These are phyloP conservation scores for Lathyrus tuberosus DNA, from an alignment of 306 rosid species.

Conservation along the genomic window DNA sequence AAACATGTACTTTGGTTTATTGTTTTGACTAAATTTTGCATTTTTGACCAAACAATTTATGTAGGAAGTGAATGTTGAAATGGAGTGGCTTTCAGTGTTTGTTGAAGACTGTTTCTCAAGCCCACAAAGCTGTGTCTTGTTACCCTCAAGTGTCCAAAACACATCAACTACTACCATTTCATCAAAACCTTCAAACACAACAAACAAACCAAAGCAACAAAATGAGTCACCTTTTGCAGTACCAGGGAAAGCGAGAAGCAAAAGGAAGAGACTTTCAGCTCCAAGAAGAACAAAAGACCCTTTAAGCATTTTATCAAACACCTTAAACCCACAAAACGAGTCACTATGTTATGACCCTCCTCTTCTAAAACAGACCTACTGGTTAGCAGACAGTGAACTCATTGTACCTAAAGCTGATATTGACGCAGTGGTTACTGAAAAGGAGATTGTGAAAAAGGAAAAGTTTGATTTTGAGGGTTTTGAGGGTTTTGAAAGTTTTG, in stretches of 20 bases:
- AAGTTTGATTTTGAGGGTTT: background rate
- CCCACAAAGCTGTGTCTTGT: constrained; percentile 53
- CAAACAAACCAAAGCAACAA: constrained; percentile 20
- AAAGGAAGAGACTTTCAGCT: constrained; percentile 61
- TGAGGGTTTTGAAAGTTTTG: background rate
- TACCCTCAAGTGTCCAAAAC: constrained; percentile 39
- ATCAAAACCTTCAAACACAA: constrained; percentile 47
- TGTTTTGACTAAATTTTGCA: background rate
- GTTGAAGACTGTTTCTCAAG: constrained; percentile 76
- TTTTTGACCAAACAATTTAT: background rate
- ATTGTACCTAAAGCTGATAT: constrained; percentile 39
- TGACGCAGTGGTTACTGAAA: background rate
- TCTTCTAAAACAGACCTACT: constrained; percentile 62
- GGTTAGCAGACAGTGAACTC: constrained; percentile 75
- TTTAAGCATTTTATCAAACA: constrained; percentile 45
- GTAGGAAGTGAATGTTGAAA: constrained; percentile 67
- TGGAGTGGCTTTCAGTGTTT: constrained; percentile 78
- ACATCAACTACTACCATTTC: constrained; percentile 34
- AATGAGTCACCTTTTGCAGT: constrained; percentile 46
- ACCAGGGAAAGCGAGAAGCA: constrained; percentile 79
- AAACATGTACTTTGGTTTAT: background rate
- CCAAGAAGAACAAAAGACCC: constrained; percentile 48
- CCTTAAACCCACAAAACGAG: constrained; percentile 46
- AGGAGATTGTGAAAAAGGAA: background rate
- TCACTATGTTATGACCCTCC: constrained; percentile 54